These are phyloP conservation scores for Pyricularia grisea DNA, from an alignment of 2,329 filamentous ascomycete genomes.

Conservation along the genomic window DNA sequence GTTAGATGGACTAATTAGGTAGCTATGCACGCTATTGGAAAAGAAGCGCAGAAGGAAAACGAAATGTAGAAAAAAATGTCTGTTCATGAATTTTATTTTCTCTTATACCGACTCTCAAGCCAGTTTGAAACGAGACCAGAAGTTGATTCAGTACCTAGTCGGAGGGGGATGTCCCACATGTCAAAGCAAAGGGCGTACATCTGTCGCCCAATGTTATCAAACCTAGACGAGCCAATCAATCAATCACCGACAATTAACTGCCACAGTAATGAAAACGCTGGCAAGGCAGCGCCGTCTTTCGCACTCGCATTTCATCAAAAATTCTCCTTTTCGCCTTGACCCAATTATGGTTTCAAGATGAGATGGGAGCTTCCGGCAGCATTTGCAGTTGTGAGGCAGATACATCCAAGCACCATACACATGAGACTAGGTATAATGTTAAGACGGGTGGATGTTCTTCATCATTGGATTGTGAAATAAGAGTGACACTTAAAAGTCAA, in stretches of 20 bases:
- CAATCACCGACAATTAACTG: background rate
- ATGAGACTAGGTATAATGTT: background rate
- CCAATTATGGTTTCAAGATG: background rate
- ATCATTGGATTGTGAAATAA: background rate
- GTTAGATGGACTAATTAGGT: too few relatives aligned
- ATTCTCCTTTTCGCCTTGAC: background rate
- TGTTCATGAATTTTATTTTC: background rate
- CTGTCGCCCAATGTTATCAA: background rate
- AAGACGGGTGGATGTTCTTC: background rate
- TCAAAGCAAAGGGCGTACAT: background rate
- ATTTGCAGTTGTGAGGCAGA: background rate
- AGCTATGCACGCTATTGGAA: background rate
- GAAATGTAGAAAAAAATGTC: background rate
- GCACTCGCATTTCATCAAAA: background rate
- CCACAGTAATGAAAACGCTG: background rate
- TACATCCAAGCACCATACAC: background rate
- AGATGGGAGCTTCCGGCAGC: background rate
- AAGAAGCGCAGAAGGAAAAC: background rate
- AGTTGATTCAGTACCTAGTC: background rate
- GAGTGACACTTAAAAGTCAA: background rate
- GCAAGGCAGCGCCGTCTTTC: background rate
- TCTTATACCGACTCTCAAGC: too few relatives aligned
- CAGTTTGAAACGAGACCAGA: background rate
- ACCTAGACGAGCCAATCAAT: background rate
- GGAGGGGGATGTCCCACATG: background rate